A percentile compares a stretch with the other conserved stretches of the same genome.
Conservation (phyloP, 2,329 filamentous ascomycete species). For the Purpureocillium lavendulum region DNA sequence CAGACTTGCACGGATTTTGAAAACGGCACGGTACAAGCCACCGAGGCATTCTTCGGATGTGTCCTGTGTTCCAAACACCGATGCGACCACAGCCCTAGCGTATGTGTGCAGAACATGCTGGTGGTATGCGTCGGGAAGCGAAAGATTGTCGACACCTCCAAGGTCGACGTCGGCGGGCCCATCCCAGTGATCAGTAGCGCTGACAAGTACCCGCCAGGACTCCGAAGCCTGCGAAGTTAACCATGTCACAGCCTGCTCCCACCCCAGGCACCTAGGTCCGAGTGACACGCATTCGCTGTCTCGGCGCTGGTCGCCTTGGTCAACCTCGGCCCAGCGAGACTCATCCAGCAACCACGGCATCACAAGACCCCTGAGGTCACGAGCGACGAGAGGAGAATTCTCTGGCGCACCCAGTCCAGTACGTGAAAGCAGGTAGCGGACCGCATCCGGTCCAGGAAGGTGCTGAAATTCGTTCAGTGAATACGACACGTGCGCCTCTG, state of each 20-base stretch:
- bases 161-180: slow-evolving; percentile 64
- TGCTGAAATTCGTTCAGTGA: slow-evolving; percentile 57
- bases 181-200: slow-evolving; percentile 62
- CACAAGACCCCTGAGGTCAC: slow-evolving; percentile 60
- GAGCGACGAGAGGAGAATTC: slow-evolving; percentile 34
- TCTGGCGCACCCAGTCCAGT: slow-evolving; percentile 35
- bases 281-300: slow-evolving; percentile 16
- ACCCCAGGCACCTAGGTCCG: slow-evolving; percentile 45
- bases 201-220: slow-evolving; percentile 54
- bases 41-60: slow-evolving; percentile 48
- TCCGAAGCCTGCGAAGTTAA: slow-evolving; percentile 49
- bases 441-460: slow-evolving; percentile 49
- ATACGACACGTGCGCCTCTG: slow-evolving; percentile 34
- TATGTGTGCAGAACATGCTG: slow-evolving; percentile 57
- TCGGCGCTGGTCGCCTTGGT: slow-evolving; percentile 1
- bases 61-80: slow-evolving; percentile 58
- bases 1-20: slow-evolving; percentile 46
- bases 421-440: slow-evolving; percentile 52
- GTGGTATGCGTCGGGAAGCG: slow-evolving; percentile 50
- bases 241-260: slow-evolving; percentile 64
- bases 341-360: slow-evolving; percentile 67
- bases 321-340: slow-evolving; percentile 39
- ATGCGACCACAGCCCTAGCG: slow-evolving; percentile 58
- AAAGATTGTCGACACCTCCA: slow-evolving; percentile 49
- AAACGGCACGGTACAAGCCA: slow-evolving; percentile 51